Base-by-base conservation (phyloP, 192 early-diverging fungal genomes). In the Coemansia sp. region DNA sequence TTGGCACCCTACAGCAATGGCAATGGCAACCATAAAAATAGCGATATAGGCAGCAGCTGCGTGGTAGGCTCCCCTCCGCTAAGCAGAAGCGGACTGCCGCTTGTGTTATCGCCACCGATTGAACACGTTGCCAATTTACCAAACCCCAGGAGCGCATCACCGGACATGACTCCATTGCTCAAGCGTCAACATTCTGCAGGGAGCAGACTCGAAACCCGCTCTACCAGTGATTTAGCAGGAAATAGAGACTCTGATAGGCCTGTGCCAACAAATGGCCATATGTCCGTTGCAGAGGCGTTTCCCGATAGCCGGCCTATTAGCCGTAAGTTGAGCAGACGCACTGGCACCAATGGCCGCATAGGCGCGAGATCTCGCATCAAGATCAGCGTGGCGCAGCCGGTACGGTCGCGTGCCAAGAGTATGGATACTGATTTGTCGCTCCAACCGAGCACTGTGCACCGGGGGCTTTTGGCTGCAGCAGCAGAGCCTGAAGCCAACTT, bases 271-370 rank as follows among this genome's bases (percentile, higher is more conserved):
- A 71, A 51, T 27, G 58, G 61, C 21, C 42, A n/a, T 10, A 32
- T 72, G 17, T 68, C 76, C 0, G 53, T 82, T 5, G 61, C 79
- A 21, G 74, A 76, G 20, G 74, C 74, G 22, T 82, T 82, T 27
- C 79, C 79, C 1, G 79, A 82, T 17, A 75, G 79, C 32, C 71
- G 61, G 61, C 79, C 66, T 1, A 53, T 82, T 17, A 58, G 36
- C 27, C 75, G 75, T 62, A 67, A 64, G 72, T 32, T 74, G 24
- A 58, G 51, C 24, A 64, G 22, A 22, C 64, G 64, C 22, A 23
- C 61, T 5, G 39, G 39, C 14, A 22, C 54, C 55, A 31, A 23
- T 19, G 64, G 72, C 4, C 56, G 72, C 36, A 1, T 50, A 9
- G 61, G 50, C 39, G 22, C 51, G 25, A 54, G 52, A 3, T 55